Evolutionary conservation across 371 early-diverging fungal genomes (phyloP), one percentile per base, ranked within the genome.

Genomic region (Syncephalastrum sp.): DNA sequence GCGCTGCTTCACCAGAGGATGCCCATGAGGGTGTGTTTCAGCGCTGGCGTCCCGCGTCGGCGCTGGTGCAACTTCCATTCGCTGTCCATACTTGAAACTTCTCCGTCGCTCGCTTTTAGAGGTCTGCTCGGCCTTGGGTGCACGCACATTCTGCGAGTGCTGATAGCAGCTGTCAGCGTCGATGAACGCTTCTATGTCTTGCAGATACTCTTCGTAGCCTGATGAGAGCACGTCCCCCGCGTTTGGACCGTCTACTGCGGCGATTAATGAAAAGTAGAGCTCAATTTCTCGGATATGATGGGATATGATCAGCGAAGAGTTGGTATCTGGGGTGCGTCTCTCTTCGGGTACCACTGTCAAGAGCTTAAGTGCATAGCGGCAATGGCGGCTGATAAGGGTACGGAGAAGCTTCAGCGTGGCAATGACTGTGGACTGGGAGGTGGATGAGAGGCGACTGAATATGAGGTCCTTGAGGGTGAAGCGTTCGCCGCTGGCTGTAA

Each of bases 321-420:
- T 33, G n/a, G 75, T 72, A 21, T 65, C 44, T 16, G 52, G 33
- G 10, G 55, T 46, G 16, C 24, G 21, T 16, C 43, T 73, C 47
- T 65, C 68, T 43, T 82, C 86, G 5, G 80, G 82, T 25, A 86
- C 82, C 21, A 90, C 83, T 33, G 83, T 82, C 21, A 94, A 69
- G 21, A 94, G 60, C 49, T 77, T 78, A 25, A 91, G 74, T 5
- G 92, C 80, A 59, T 86, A 88, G 43, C 82, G 82, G 65, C 90
- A 90, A 61, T 96, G 93, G 12, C 83, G 75, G 6, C 79, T 72
- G 46, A 97, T 82, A 12, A 95, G 59, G 0, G 88, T 85, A 19
- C 87, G 84, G 41, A 96, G 75, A 13, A 97, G 70, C 58, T 88
- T 90, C 24, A 95, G 74, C 0, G 94, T 89, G 3, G 91, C 89